Base-by-base conservation (phyloP, 2,329 filamentous ascomycete species). In the Sclerotinia sclerotiorum region DNA sequence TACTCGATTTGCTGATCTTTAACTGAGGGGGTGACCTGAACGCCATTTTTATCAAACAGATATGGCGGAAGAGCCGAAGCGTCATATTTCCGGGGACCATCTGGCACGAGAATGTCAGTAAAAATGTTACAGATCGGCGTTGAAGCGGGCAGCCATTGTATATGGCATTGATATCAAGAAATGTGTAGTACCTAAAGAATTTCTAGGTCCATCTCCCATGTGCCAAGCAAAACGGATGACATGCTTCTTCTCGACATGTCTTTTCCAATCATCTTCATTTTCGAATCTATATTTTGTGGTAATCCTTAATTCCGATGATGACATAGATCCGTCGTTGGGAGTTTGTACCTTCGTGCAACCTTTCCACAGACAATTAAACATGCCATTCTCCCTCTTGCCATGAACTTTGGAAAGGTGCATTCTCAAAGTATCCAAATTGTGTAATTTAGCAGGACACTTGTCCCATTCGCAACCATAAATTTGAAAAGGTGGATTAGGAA, bases 391-490 rank as follows among this genome's bases (percentile, higher is more conserved):
- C 56, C 60, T 65, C 44, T 72, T 72, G 5, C 68, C 79, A 74
- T 90, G 87, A 3, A 88, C 80, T 19, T 81, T 72, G 24, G 77
- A 74, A 19, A 89, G 77, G 71, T 90, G 87, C 67, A 78, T 79
- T 32, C 83, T 80, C 52, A 90, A 76, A 13, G 86, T 89, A 17
- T 84, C 84, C 68, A 88, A 77, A 73, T 90, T 90, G 63, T 88
- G 86, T 57, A 90, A 79, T 77, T 88, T 84, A 4, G 87, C 87
- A 42, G 80, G 81, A 73, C 87, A 90, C 0, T 79, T 79, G 29
- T 78, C 71, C 87, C 87, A 90, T 75, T 89, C 85, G 76, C 87
- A 90, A 13, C 82, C 69, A 73, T 86, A 90, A 2, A 80, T 76
- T n/a, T 81, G 68, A 72, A 84, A 88, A 5, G 77, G 77, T 7